Evolutionary conservation across 495 filamentous ascomycete species (phyloP), one percentile per base, ranked within the genome.

Genomic region (Ascobolus immersus): DNA sequence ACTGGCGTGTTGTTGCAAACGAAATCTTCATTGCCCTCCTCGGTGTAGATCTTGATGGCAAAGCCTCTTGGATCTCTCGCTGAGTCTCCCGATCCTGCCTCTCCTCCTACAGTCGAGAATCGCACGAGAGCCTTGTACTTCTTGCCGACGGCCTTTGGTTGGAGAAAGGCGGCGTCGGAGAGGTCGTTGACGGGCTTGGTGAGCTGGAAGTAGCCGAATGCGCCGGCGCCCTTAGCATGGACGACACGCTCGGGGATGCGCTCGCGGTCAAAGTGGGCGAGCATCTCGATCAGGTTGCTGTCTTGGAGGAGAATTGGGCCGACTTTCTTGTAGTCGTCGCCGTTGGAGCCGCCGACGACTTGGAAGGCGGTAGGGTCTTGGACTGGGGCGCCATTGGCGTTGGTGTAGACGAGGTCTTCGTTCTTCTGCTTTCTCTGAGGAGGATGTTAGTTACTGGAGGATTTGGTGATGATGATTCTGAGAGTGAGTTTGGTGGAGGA

Each of bases 181-280:
- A 69, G 48, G 36, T 68, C 62, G 28, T 58, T 58, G 30, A 70
- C 61, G 34, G 73, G 67, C 28, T 67, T 59, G 24, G 73, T 78
- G 24, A 73, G 64, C 38, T 70, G 71, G 51, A 77, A 80, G 37
- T 66, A 63, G 33, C 77, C 77, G 44, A 74, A 77, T 31, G 77
- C 77, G 18, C 74, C 76, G 35, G 71, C 70, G 35, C 77, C 77
- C 47, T 78, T 76, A 21, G 76, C 77, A 35, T 86, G 77, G 21
- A 82, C 77, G 30, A 79, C 73, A 28, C 59, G 45, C 24, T 52
- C 50, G 1, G 54, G 54, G 7, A 53, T 53, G 19, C 58, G 41
- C 35, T 71, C 66, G 13, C 65, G 58, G 33, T 62, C 57, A 42
- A 71, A 70, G 47, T 69, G 67, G 2, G 58, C 56, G 19, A 71